A percentile compares a stretch with the other conserved stretches of the same genome.
Evolutionary conservation across 1,139 yeast genomes (phyloP).

Genomic region (Yamadazyma jaroonii): DNA sequence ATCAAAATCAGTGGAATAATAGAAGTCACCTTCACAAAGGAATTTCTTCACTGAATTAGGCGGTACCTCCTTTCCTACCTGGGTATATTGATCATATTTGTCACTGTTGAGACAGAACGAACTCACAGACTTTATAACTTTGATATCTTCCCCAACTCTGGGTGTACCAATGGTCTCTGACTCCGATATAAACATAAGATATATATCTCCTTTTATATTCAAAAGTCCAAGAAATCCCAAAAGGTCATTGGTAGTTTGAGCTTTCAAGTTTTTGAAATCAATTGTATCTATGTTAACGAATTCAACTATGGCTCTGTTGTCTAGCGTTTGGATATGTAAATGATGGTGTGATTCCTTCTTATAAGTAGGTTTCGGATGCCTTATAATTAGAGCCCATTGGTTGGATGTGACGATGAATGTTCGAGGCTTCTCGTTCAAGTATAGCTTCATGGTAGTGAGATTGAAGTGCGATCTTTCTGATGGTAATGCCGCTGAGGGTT

Average conservation of each 20-base stretch:
- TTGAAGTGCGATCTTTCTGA: background rate
- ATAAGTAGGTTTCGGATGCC: slow-evolving; percentile 42
- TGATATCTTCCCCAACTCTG: slow-evolving; percentile 49
- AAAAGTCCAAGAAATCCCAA: slow-evolving; percentile 63
- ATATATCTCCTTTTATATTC: slow-evolving; percentile 51
- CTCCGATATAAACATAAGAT: slow-evolving; percentile 56
- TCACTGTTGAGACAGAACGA: slow-evolving; percentile 62
- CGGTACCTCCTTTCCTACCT: slow-evolving; percentile 43
- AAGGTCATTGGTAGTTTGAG: slow-evolving; percentile 39
- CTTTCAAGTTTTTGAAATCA: slow-evolving; percentile 38
- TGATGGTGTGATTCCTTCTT: slow-evolving; percentile 27
- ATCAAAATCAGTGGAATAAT: slow-evolving; percentile 64
- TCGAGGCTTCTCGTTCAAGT: slow-evolving; percentile 51
- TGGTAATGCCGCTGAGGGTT: too few relatives aligned
- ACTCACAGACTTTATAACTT: slow-evolving; percentile 54
- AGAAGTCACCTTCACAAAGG: slow-evolving; percentile 62
- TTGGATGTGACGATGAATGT: slow-evolving; percentile 52
- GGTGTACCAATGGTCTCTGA: slow-evolving; percentile 61
- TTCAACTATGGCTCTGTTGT: slow-evolving; percentile 48
- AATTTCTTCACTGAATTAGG: slow-evolving; percentile 57
- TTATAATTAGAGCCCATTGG: slow-evolving; percentile 47
- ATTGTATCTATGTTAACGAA: slow-evolving; percentile 38
- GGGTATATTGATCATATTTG: slow-evolving; percentile 43
- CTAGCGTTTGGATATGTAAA: slow-evolving; percentile 7
- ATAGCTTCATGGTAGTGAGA: slow-evolving; percentile 40